Evolutionary conservation across 352 stramenopile genomes (phyloP), one percentile per base, ranked within the genome.

Genomic region (Phytopythium kandeliae): DNA sequence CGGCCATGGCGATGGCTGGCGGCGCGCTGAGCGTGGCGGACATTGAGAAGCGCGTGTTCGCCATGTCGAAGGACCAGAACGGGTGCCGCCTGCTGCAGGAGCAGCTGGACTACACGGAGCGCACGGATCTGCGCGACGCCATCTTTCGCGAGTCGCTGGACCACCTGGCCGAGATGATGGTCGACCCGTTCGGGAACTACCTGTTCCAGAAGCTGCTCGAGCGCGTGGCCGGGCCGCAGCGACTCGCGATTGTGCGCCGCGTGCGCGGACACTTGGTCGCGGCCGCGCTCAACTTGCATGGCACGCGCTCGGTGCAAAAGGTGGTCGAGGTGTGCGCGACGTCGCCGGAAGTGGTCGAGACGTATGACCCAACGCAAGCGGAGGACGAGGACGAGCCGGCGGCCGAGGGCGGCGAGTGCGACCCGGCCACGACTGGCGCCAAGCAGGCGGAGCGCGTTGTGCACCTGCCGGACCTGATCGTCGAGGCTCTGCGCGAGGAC

Each of bases 151-250:
- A 99, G 71, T 95, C 95, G n/a, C 73, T 98, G 9, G 84, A 96
- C 26, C 96, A 98, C 60, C 87, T 98, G 71, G 87, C 88, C 12
- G 93, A 98, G 63, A 96, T 98, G 65, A 98, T 99, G 95, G 92
- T 98, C n/a, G 96, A 99, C 67, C 96, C 96, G 7, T 99, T 99
- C 67, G 97, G 97, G 8, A 99, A 99, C 65, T 99, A 99, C 57
- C 68, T 99, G 13, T 99, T 99, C 67, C 97, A 99, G 72, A 99
- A 99, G 70, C 92, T 99, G 30, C 71, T 98, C 25, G 97, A 99
- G 57, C 90, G 96, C 44, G 95, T 97, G 45, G 91, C 75, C 30
- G 74, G 86, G 6, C 78, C 86, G 36, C 89, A 98, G 60, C 83
- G 96, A 0, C 69, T 97, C 22, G 91, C 87, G 55, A 93, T 98